Conservation (phyloP, 345 rosid genomes). For the Limnanthes douglasii region DNA sequence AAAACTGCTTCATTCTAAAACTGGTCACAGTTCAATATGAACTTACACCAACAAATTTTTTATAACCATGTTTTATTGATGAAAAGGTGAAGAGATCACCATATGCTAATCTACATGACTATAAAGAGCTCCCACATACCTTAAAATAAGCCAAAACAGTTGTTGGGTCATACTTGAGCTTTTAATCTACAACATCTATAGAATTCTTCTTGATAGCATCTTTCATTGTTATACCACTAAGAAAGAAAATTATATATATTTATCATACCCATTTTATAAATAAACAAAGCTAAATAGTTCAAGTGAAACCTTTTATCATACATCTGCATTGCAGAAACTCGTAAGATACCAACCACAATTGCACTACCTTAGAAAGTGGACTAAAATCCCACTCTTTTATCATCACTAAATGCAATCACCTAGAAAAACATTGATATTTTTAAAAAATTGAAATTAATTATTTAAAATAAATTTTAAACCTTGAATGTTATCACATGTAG, state of each 20-base stretch:
- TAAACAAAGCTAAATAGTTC: conserved; percentile 2
- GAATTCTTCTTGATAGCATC: conserved; percentile 46
- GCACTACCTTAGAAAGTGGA: conserved; percentile 95
- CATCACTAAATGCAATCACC: conserved; percentile 98
- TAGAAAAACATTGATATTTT: conserved; percentile 11
- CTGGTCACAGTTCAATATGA: conserved; percentile 98
- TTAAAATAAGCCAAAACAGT: conserved; percentile 90
- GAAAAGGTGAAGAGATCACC: too few relatives aligned
- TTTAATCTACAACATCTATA: conserved; percentile 41
- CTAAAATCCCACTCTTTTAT: conserved; percentile 90
- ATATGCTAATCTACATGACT: too few relatives aligned
- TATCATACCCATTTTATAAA: conserved; percentile 5
- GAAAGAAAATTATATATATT: conserved; percentile 18
- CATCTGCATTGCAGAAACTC: conserved; percentile 45
- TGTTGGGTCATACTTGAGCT: conserved; percentile 61
- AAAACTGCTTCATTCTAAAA: conserved; percentile 73
- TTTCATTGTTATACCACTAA: conserved; percentile 78
- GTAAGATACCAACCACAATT: conserved; percentile 77
- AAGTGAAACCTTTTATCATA: conserved; percentile 70
- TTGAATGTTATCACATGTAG: too few relatives aligned
- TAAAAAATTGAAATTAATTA: conserved; percentile 2
- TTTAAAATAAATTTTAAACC: not conserved
- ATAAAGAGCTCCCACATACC: too few relatives aligned
- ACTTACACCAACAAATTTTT: conserved; percentile 23
- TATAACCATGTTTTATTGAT: not conserved